A percentile compares a stretch with the other conserved stretches of the same genome.
phyloP scores from a whole-genome alignment of 106 monocot species.

The Gastrodia elata region DNA sequence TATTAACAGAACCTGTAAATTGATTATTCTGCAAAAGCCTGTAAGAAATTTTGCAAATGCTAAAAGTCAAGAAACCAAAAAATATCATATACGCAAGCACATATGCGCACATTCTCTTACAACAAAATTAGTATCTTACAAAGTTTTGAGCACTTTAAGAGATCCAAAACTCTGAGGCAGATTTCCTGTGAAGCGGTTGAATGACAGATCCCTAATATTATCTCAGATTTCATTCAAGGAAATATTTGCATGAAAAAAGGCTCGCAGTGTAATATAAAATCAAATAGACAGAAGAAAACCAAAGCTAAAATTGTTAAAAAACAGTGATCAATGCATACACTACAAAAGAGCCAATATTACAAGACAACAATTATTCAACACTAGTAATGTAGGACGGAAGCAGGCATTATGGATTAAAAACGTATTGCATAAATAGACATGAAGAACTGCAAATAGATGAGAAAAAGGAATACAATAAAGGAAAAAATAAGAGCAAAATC shows the following conservation, averaged over 20 bases:
- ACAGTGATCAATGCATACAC: background rate
- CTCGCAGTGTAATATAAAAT: background rate
- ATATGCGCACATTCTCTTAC: constrained; percentile 2
- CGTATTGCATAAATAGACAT: background rate
- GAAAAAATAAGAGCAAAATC: no score
- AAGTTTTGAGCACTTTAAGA: constrained; percentile 54
- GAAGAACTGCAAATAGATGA: no score
- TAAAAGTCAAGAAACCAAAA: background rate
- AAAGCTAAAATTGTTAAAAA: background rate
- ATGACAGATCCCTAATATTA: constrained; percentile 74
- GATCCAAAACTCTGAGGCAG: constrained; percentile 73
- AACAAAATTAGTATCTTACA: constrained; percentile 39
- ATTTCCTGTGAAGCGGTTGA: constrained; percentile 76
- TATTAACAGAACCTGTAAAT: constrained; percentile 67
- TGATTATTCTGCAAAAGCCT: constrained; percentile 89
- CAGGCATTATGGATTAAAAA: background rate
- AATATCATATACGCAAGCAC: background rate
- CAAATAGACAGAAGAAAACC: background rate
- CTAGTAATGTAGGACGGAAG: background rate
- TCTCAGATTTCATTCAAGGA: constrained; percentile 10
- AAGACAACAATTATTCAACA: background rate
- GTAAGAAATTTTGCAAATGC: constrained; percentile 4
- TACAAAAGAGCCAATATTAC: background rate
- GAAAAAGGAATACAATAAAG: no score
- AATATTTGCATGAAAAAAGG: background rate